Evolutionary conservation across 805 yeast genomes (phyloP).

Genomic region (Candida chilensis): DNA sequence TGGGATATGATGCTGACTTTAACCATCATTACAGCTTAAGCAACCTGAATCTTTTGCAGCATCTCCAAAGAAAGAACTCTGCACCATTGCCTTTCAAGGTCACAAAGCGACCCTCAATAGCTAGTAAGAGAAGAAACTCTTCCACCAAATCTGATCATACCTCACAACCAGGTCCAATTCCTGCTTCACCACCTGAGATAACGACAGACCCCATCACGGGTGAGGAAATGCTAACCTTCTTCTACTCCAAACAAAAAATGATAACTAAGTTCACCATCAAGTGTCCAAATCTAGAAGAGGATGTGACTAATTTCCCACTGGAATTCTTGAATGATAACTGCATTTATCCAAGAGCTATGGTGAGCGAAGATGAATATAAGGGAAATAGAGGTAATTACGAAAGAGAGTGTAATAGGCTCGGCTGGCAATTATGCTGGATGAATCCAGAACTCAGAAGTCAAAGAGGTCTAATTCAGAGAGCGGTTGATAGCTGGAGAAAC

Average conservation of each 20-base stretch:
- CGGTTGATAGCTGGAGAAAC: constrained; percentile 1
- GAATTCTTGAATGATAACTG: not conserved
- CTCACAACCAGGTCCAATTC: constrained; percentile 1
- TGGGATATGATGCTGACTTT: too few species aligned
- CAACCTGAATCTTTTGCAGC: too few species aligned
- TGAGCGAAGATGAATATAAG: not conserved
- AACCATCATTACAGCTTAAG: too few species aligned
- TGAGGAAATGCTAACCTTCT: not conserved
- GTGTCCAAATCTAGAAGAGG: not conserved
- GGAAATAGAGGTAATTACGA: constrained; percentile 1
- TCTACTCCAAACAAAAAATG: constrained; percentile 1
- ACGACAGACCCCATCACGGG: not conserved
- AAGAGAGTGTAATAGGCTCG: constrained; percentile 1
- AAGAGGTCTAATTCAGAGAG: constrained; percentile 1
- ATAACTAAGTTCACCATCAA: not conserved
- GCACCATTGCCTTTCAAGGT: constrained; percentile 1
- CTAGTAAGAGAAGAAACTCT: not conserved
- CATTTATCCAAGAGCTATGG: constrained; percentile 1
- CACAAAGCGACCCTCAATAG: not conserved
- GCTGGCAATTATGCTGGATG: constrained; percentile 1
- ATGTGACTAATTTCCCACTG: not conserved
- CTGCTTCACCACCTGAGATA: constrained; percentile 1
- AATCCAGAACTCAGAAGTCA: constrained; percentile 1
- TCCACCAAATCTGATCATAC: constrained; percentile 1
- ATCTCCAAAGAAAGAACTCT: not conserved